These are phyloP conservation scores for Sporisorium exsertum DNA, from an alignment of 1,284 basidiomycete species.

Conservation along the genomic window DNA sequence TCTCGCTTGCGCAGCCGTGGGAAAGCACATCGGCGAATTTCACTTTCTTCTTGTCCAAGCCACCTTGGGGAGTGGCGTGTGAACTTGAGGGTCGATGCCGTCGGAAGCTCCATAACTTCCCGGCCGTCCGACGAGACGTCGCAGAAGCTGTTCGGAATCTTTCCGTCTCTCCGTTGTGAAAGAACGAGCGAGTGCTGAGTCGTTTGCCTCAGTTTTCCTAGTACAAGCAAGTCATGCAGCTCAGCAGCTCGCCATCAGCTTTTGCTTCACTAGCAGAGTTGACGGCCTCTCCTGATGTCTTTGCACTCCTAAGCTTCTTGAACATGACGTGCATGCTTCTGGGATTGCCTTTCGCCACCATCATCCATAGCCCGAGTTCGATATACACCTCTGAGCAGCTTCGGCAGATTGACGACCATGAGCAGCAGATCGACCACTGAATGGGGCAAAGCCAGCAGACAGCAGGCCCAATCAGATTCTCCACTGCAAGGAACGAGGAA, in stretches of 20 bases:
- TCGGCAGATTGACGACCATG: background rate
- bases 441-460: background rate
- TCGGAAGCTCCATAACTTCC: background rate
- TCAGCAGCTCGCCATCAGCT: background rate
- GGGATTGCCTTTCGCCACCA: background rate
- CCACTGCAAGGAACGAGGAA: background rate
- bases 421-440: background rate
- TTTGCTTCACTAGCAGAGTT: background rate
- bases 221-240: background rate
- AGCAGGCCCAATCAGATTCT: background rate
- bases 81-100: background rate
- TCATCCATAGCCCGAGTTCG: background rate
- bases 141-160: background rate
- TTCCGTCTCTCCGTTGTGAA: background rate
- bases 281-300: background rate
- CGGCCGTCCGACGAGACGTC: background rate
- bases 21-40: conserved; percentile 14
- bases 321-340: background rate
- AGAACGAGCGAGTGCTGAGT: background rate
- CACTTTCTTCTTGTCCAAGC: background rate
- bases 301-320: background rate
- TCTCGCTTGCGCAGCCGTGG: conserved; percentile 6
- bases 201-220: background rate
- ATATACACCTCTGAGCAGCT: background rate
- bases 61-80: background rate